A percentile compares a stretch with the other conserved stretches of the same genome.
phyloP scores from a whole-genome alignment of 139 green algal species.

The Bryopsis sp. region DNA sequence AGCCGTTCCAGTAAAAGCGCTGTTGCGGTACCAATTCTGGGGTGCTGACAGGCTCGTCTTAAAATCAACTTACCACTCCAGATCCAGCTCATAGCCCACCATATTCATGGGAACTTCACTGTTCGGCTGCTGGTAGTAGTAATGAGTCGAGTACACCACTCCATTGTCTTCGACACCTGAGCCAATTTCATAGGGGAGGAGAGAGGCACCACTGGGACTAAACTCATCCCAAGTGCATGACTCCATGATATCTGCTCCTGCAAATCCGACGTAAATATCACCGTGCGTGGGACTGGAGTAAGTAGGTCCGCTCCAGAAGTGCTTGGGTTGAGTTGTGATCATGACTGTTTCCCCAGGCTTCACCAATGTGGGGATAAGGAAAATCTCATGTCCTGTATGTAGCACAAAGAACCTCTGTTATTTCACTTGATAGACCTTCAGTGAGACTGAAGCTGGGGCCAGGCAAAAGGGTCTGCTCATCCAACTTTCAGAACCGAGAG shows the following conservation, averaged over 20 bases:
- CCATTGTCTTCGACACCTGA: conserved; percentile 16
- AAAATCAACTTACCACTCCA: conserved; percentile 11
- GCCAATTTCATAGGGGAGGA: conserved; percentile 16
- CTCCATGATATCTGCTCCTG: conserved; percentile 19
- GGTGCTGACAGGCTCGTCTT: no score
- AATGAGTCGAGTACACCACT: conserved; percentile 19
- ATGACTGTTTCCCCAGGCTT: conserved; percentile 11
- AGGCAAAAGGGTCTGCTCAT: no score
- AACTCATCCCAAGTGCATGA: conserved; percentile 21
- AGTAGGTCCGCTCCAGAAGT: conserved; percentile 13
- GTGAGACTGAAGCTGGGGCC: neutral
- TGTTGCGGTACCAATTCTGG: no score
- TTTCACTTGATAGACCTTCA: neutral
- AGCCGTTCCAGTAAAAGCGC: no score
- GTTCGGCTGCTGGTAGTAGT: conserved; percentile 18
- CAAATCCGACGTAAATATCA: conserved; percentile 12
- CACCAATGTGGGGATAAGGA: conserved; percentile 14
- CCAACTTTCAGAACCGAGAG: no score
- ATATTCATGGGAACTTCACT: neutral
- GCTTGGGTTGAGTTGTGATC: conserved; percentile 7
- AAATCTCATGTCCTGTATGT: conserved; percentile 15
- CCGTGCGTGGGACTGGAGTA: conserved; percentile 7
- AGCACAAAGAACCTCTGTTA: neutral
- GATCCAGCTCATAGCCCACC: conserved; percentile 7
- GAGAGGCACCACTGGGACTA: conserved; percentile 9